Evolutionary conservation across 2,329 filamentous ascomycete genomes (phyloP).

Genomic region (Sphaerostilbella broomeana): DNA sequence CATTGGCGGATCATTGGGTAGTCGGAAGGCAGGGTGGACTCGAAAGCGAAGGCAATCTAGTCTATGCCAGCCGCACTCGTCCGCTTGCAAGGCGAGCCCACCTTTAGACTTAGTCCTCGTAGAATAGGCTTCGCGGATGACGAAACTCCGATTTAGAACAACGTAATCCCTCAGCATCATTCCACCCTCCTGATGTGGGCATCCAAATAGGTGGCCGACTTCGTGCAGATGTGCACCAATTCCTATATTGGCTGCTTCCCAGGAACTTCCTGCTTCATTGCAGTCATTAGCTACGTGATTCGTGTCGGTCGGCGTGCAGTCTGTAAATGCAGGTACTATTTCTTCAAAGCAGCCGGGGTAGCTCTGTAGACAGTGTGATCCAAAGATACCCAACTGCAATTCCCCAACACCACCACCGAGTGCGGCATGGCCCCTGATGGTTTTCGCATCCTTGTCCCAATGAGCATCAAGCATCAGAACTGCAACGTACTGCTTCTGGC

Average conservation of each 20-base stretch:
- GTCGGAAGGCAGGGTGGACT: constrained; percentile 80
- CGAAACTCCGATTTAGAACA: constrained; percentile 74
- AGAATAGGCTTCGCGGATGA: constrained; percentile 74
- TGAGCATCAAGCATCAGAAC: constrained; percentile 81
- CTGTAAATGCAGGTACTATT: constrained; percentile 78
- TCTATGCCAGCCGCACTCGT: constrained; percentile 89
- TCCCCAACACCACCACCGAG: constrained; percentile 69
- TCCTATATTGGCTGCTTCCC: constrained; percentile 92
- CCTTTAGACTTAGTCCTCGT: constrained; percentile 82
- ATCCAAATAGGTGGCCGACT: constrained; percentile 83
- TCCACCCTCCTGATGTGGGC: constrained; percentile 82
- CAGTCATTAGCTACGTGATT: constrained; percentile 76
- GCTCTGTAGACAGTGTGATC: constrained; percentile 84
- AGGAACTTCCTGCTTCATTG: constrained; percentile 80
- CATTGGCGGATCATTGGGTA: constrained; percentile 65
- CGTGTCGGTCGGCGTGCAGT: constrained; percentile 84
- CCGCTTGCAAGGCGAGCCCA: constrained; percentile 62
- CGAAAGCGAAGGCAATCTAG: constrained; percentile 84
- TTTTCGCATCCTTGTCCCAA: constrained; percentile 68
- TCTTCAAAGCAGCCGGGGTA: constrained; percentile 88
- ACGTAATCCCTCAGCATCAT: constrained; percentile 90
- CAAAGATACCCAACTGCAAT: constrained; percentile 80
- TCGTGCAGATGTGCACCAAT: constrained; percentile 92
- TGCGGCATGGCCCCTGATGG: constrained; percentile 74
- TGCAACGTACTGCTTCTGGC: constrained; percentile 83